Conservation (phyloP, 176 grass and related monocot genomes). For the Leersia perrieri region DNA sequence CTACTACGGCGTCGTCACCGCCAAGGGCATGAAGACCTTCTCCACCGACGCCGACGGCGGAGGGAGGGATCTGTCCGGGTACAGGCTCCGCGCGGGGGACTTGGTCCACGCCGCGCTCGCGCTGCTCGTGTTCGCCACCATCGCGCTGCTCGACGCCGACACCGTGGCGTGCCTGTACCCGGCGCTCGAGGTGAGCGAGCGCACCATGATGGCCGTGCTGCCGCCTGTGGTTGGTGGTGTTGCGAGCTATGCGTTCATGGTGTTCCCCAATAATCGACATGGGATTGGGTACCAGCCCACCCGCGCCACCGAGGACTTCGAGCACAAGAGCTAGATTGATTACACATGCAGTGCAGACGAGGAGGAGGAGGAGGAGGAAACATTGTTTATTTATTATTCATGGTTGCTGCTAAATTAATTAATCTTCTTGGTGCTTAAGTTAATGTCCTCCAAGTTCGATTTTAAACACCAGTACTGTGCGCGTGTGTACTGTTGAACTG, state of each 20-base stretch:
- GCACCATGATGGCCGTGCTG: slow-evolving; percentile 55
- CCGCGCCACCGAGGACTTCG: slow-evolving; percentile 25
- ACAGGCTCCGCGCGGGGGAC: slow-evolving; percentile 56
- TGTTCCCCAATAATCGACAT: slow-evolving; percentile 66
- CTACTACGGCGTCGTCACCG: slow-evolving; percentile 73
- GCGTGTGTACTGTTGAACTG: too few relatives aligned
- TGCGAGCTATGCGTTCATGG: slow-evolving; percentile 58
- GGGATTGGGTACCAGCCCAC: slow-evolving; percentile 69
- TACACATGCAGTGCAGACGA: too few relatives aligned
- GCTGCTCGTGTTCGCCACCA: slow-evolving; percentile 60
- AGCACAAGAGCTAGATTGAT: slow-evolving; percentile 40
- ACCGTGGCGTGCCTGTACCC: slow-evolving; percentile 62
- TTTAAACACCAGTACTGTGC: neutral
- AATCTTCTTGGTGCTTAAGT: neutral
- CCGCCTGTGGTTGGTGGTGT: slow-evolving; percentile 59
- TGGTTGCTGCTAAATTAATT: neutral
- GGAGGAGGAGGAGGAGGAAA: neutral
- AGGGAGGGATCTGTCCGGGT: slow-evolving; percentile 43
- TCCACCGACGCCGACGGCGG: slow-evolving; percentile 37
- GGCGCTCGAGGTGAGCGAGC: slow-evolving; percentile 46
- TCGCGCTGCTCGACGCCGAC: slow-evolving; percentile 60
- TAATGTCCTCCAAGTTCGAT: neutral
- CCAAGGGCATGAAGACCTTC: slow-evolving; percentile 52
- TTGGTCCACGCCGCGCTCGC: slow-evolving; percentile 61
- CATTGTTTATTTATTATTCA: neutral